Evolutionary conservation across 78 protist species (phyloP).

Genomic region (Acrasis kona): DNA sequence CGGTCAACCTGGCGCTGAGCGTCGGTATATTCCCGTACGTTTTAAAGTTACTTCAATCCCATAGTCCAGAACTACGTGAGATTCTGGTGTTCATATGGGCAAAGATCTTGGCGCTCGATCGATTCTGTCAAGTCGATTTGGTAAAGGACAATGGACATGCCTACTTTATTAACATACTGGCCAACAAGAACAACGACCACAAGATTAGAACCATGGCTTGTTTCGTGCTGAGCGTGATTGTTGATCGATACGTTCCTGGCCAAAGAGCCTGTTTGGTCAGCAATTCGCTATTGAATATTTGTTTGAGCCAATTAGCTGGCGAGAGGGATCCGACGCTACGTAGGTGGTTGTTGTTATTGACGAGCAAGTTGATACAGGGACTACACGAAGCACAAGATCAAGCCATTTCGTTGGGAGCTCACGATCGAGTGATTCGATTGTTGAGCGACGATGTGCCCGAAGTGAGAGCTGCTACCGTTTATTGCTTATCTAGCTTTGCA

Average conservation of each 20-base stretch:
- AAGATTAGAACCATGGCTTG: background rate
- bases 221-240: background rate
- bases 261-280: slow-evolving; percentile 53
- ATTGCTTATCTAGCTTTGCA: background rate
- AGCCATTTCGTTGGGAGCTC: background rate
- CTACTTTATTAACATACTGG: slow-evolving; percentile 59
- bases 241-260: slow-evolving; percentile 40
- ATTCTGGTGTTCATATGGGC: slow-evolving; percentile 89
- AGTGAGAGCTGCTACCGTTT: background rate
- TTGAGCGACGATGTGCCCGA: background rate
- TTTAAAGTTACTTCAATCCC: slow-evolving; percentile 73
- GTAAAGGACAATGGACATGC: slow-evolving; percentile 65
- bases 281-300: background rate
- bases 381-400: background rate
- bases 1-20: slow-evolving; percentile 72
- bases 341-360: slow-evolving; percentile 53
- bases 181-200: background rate
- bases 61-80: slow-evolving; percentile 42
- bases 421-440: background rate
- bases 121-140: slow-evolving; percentile 59
- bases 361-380: slow-evolving; percentile 39
- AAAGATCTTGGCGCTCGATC: slow-evolving; percentile 38
- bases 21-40: slow-evolving; percentile 96
- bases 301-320: background rate
- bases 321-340: background rate